Base-by-base conservation (phyloP, 192 early-diverging fungal genomes). In the Rhizophagus clarus region DNA sequence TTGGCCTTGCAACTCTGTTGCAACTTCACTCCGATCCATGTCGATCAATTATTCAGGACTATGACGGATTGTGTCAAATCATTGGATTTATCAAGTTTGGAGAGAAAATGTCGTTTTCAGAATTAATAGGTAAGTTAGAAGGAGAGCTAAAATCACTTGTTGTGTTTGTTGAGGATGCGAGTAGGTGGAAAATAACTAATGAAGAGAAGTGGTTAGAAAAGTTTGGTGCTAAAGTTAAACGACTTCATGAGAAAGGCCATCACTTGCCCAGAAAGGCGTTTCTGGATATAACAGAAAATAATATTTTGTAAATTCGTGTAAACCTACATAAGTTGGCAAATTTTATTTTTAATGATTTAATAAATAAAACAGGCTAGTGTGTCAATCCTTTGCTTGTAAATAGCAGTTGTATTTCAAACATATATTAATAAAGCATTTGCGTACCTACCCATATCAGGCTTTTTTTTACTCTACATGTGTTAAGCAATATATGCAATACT, bases 11-110 rank as follows among this genome's bases (percentile, higher is more conserved):
- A 34, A 34, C 32, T 70, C 10, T 1, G 1, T 42, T 70, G 68
- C 32, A 70, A 40, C 1, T 70, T 70, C 37, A 42, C 31, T 70
- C 6, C 4, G 14, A 70, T 70, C 40, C 37, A 70, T 42, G 37
- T 12, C 68, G 40, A 70, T 32, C 37, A 70, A 70, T 70, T 70
- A 70, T 70, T 70, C 28, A 70, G 9, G 68, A 70, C 68, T 70
- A 70, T 8, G 12, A 4, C 32, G 14, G 20, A 70, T 70, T 70
- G 37, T 70, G 68, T 70, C 68, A 70, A 70, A 70, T 70, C 0
- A 70, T 70, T 70, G 37, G 34, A 70, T 40, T 42, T 70, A 70
- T 70, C 12, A 70, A 70, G 68, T 34, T 70, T 34, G 68, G 3
- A 70, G 3, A 42, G 68, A 70, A 70, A 70, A 70, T 70, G 68